Evolutionary conservation across 1,139 yeast genomes (phyloP).

Genomic region (Pichia sp.): DNA sequence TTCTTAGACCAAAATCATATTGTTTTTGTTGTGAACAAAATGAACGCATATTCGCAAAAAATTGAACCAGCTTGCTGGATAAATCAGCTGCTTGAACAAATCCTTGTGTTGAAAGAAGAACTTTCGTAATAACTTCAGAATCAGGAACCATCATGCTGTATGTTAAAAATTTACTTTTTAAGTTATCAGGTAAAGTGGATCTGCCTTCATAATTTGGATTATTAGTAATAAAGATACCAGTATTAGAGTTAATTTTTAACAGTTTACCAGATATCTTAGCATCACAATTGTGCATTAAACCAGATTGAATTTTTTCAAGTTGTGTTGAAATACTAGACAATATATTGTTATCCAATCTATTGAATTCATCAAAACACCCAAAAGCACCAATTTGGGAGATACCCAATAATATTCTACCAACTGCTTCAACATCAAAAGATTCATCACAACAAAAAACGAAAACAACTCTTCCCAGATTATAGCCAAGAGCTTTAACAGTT

Average conservation of each 20-base stretch:
- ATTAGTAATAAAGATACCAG: conserved; percentile 86
- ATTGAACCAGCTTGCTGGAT: conserved; percentile 47
- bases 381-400: conserved; percentile 84
- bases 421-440: conserved; percentile 73
- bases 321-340: conserved; percentile 84
- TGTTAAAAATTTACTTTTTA: conserved; percentile 70
- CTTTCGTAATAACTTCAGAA: conserved; percentile 60
- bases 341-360: conserved; percentile 64
- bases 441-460: conserved; percentile 90
- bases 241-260: conserved; percentile 40
- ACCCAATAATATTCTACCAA: conserved; percentile 74
- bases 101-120: conserved; percentile 67
- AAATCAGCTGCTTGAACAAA: conserved; percentile 44
- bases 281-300: conserved; percentile 30
- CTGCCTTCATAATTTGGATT: conserved; percentile 89
- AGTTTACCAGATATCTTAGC: conserved; percentile 46
- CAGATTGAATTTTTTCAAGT: conserved; percentile 63
- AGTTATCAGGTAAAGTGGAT: conserved; percentile 74
- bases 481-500: conserved; percentile 78
- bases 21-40: conserved; percentile 53
- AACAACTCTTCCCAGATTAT: conserved; percentile 72
- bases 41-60: conserved; percentile 41
- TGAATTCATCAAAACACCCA: conserved; percentile 97
- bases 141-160: conserved; percentile 77
- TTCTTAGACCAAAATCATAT: conserved; percentile 86